Conservation (phyloP, 352 stramenopile species). For the Phytophthora melonis region DNA sequence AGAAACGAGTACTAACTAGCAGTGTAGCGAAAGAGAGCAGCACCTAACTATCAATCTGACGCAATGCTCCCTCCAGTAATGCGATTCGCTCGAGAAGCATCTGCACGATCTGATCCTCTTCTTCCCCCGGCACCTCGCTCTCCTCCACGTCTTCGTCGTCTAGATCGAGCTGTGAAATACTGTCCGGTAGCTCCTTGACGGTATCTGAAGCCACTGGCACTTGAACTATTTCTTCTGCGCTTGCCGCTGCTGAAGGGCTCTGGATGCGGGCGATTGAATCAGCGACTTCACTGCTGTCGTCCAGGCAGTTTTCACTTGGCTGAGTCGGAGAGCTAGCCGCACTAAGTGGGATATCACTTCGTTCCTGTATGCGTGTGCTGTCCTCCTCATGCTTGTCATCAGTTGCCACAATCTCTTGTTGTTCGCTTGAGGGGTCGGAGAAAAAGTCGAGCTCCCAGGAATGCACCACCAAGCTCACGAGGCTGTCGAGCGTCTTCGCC, state of each 20-base stretch:
- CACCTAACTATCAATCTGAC: slow-evolving; percentile 37
- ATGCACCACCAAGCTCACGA: slow-evolving; percentile 64
- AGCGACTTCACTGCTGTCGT: slow-evolving; percentile 1
- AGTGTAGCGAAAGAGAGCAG: slow-evolving; percentile 3
- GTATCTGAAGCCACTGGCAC: not conserved
- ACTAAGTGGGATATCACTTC: not conserved
- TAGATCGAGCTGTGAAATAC: not conserved
- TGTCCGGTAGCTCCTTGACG: not conserved
- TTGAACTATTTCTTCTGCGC: not conserved
- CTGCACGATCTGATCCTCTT: slow-evolving; percentile 49
- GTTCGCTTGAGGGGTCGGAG: slow-evolving; percentile 8
- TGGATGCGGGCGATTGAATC: not conserved
- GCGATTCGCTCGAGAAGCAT: slow-evolving; percentile 56
- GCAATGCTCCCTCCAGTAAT: slow-evolving; percentile 55
- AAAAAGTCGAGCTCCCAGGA: slow-evolving; percentile 53
- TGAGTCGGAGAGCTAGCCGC: not conserved
- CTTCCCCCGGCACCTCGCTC: slow-evolving; percentile 20
- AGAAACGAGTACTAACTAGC: slow-evolving; percentile 41
- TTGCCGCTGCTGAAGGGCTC: not conserved
- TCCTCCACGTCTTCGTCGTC: slow-evolving; percentile 29
- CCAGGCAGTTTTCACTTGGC: not conserved
- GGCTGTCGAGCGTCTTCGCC: slow-evolving; percentile 41
- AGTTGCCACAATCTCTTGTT: not conserved
- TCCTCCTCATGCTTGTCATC: slow-evolving; percentile 12
- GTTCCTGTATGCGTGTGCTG: not conserved